These are phyloP conservation scores for Pulveroboletus sp. DNA, from an alignment of 768 basidiomycete species.

Conservation along the genomic window DNA sequence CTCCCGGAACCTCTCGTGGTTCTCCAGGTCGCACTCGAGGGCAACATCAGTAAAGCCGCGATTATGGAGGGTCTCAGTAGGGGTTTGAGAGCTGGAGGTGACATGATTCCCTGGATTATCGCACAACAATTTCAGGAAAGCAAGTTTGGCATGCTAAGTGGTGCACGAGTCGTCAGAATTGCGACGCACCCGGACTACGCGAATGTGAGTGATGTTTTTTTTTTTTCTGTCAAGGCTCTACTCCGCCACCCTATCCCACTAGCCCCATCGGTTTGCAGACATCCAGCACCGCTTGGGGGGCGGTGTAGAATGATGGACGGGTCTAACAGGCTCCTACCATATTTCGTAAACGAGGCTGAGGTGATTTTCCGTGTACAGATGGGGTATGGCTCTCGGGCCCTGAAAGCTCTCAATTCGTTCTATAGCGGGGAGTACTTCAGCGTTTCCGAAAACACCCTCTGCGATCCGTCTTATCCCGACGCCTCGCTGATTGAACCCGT, in stretches of 20 bases:
- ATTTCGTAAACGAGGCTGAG: slow-evolving; percentile 3
- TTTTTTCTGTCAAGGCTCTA: not conserved
- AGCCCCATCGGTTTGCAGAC: not conserved
- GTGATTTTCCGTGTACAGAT: slow-evolving; percentile 49
- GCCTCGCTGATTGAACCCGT: slow-evolving; percentile 47
- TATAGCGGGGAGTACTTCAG: slow-evolving; percentile 92
- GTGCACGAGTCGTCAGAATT: slow-evolving; percentile 86
- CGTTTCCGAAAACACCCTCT: slow-evolving; percentile 58
- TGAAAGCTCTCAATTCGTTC: slow-evolving; percentile 83
- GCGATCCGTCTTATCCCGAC: slow-evolving; percentile 59
- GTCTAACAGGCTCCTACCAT: not conserved
- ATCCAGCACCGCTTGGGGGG: not conserved
- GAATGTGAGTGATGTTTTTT: slow-evolving; percentile 50
- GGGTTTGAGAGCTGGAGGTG: slow-evolving; percentile 84
- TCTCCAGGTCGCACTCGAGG: slow-evolving; percentile 93
- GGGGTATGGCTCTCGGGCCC: slow-evolving; percentile 91
- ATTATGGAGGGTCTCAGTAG: slow-evolving; percentile 84
- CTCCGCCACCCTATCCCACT: not conserved
- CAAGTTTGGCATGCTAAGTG: slow-evolving; percentile 87
- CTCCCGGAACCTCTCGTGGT: slow-evolving; percentile 96
- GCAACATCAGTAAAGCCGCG: slow-evolving; percentile 78
- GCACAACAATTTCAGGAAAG: slow-evolving; percentile 95
- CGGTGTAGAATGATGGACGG: not conserved
- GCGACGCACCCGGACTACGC: slow-evolving; percentile 96
- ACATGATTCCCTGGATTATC: slow-evolving; percentile 97